Conservation (phyloP, 2,329 filamentous ascomycete species). For the Tolypocladium nubicola region DNA sequence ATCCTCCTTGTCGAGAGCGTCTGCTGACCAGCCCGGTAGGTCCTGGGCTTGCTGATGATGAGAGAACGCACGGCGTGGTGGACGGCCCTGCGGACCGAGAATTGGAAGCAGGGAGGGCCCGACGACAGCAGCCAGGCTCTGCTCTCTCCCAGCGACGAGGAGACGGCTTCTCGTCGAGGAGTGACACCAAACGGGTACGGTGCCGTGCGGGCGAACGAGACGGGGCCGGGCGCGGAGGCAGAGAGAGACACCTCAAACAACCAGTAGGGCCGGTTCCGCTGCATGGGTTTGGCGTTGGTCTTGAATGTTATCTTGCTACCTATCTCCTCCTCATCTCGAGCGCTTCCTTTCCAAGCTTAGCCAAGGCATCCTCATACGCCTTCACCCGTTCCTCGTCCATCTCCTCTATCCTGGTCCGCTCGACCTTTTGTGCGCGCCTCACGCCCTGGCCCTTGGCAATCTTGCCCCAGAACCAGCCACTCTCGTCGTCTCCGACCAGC, state of each 20-base stretch:
- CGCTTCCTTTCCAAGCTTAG: slow-evolving; percentile 52
- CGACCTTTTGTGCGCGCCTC: slow-evolving; percentile 32
- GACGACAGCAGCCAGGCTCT: slow-evolving; percentile 13
- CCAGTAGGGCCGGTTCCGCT: background rate
- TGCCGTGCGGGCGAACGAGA: background rate
- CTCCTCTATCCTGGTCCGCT: slow-evolving; percentile 34
- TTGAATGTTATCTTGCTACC: slow-evolving; percentile 1
- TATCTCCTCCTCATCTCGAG: slow-evolving; percentile 15
- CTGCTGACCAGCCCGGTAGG: slow-evolving; percentile 8
- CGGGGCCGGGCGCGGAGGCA: background rate
- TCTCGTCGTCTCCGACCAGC: slow-evolving; percentile 70
- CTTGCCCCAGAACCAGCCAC: slow-evolving; percentile 84
- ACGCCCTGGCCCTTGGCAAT: slow-evolving; percentile 52
- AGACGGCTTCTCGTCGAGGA: slow-evolving; percentile 10
- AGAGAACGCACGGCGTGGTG: slow-evolving; percentile 19
- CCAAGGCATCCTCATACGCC: slow-evolving; percentile 46
- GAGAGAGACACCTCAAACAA: background rate
- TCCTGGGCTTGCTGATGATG: slow-evolving; percentile 19
- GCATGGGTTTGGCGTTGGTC: background rate
- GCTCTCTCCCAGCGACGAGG: slow-evolving; percentile 16
- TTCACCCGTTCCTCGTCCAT: slow-evolving; percentile 37
- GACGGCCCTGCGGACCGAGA: slow-evolving; percentile 12
- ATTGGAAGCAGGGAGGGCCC: slow-evolving; percentile 5
- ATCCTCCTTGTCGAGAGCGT: background rate
- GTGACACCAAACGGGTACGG: background rate